A percentile compares a stretch with the other conserved stretches of the same genome.
Conservation (phyloP, 345 rosid genomes). For the Salix dunnii region DNA sequence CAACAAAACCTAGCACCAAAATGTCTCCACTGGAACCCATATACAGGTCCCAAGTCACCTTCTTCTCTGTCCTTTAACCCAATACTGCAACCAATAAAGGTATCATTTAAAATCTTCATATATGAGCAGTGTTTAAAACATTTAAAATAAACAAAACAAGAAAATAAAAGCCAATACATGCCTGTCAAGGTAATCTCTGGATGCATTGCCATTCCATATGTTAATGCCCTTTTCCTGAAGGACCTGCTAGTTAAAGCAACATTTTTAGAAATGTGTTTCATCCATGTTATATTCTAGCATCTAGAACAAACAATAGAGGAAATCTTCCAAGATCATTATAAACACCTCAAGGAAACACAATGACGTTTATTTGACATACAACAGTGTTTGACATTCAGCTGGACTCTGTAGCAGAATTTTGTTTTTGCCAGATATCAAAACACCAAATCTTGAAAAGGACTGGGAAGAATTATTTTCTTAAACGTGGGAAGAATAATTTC, state of each 20-base stretch:
- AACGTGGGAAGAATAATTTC: not conserved
- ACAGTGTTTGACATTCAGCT: not conserved
- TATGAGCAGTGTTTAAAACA: not conserved
- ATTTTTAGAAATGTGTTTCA: conserved; percentile 11
- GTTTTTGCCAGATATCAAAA: not conserved
- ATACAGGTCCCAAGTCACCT: conserved; percentile 94
- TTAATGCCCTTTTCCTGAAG: conserved; percentile 91
- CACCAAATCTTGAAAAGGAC: not conserved
- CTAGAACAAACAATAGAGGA: not conserved
- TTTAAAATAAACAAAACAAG: not conserved
- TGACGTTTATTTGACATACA: not conserved
- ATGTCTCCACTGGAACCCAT: conserved; percentile 99
- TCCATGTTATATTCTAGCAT: not conserved
- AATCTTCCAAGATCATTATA: not conserved
- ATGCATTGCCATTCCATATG: conserved; percentile 97
- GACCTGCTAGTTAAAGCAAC: conserved; percentile 41
- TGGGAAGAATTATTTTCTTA: not conserved
- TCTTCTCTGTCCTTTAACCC: conserved; percentile 82
- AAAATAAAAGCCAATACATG: conserved; percentile 14
- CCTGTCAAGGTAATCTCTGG: conserved; percentile 91
- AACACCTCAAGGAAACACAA: not conserved
- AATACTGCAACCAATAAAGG: conserved; percentile 42
- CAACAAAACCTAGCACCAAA: conserved; percentile 84
- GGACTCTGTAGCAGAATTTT: not conserved
- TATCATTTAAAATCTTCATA: conserved; percentile 5